Evolutionary conservation across 2,329 filamentous ascomycete genomes (phyloP), one percentile per base, ranked within the genome.

Genomic region (Pestalotiopsis sp.): DNA sequence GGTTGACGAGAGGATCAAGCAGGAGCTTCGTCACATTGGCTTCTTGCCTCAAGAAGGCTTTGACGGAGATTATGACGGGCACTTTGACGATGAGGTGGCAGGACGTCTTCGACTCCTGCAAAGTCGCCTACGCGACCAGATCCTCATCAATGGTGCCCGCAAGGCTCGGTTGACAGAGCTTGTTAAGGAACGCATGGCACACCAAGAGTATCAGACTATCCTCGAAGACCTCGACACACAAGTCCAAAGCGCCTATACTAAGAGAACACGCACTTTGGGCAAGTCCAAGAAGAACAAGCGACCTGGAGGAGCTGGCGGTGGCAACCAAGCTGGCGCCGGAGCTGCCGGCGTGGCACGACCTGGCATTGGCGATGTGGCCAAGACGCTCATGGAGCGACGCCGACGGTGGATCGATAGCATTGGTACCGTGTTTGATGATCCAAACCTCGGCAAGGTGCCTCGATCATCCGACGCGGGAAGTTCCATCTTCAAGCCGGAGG

Each of bases 121-220:
- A 77, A 86, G 88, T 66, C 91, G 93, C 65, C 87, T 99, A 2
- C 92, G 93, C 73, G 90, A 94, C 69, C 92, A 96, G 77, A 92
- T 93, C 79, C 89, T 97, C 68, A 84, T 93, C 80, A 99, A 99
- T 79, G 95, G 95, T 52, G 94, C 95, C 4, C 92, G 94, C 71
- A 98, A 98, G 81, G 87, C 93, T 6, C 90, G 95, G 2, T 85
- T 99, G 12, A 90, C 93, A 1, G 95, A 98, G 49, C 87, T 98
- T 36, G 93, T 96, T 7, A 92, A 94, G 74, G 95, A 97, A 78
- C 91, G 94, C 72, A 95, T 99, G 89, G 96, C 96, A 0, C 91
- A 96, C 82, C 96, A 99, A 78, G 96, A 99, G 79, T 99, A 97
- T 83, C 92, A 92, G 79, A 98, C 94, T 68, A 99, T 99, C 74